A percentile compares a stretch with the other conserved stretches of the same genome.
These are phyloP conservation scores for Xylariaceae sp. DNA, from an alignment of 2,329 filamentous ascomycete species.

Conservation along the genomic window DNA sequence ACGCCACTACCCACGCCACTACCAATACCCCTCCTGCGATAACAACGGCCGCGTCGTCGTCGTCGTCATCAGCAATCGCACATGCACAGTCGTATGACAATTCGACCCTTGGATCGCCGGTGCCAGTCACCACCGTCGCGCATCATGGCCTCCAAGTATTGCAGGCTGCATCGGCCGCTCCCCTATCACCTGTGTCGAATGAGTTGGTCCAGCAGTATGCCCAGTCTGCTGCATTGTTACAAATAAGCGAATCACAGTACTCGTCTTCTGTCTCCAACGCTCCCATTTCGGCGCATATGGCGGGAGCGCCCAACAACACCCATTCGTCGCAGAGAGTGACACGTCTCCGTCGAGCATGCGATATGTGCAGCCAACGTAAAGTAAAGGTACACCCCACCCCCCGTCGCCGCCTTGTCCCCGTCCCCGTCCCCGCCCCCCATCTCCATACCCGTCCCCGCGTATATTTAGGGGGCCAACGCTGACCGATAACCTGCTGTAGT, in stretches of 20 bases:
- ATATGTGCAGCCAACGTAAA: constrained; percentile 57
- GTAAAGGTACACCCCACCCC: constrained; percentile 41
- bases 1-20: too few relatives aligned
- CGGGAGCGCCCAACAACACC: not conserved
- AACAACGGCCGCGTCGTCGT: not conserved
- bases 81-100: constrained; percentile 17
- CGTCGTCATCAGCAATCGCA: not conserved
- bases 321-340: constrained; percentile 41
- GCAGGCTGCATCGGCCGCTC: constrained; percentile 28
- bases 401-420: not conserved
- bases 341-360: constrained; percentile 52
- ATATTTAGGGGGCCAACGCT: not conserved
- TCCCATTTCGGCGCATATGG: constrained; percentile 4
- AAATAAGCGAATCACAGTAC: constrained; percentile 27
- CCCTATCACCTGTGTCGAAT: constrained; percentile 16
- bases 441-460: not conserved
- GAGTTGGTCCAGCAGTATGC: constrained; percentile 31
- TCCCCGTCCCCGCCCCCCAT: not conserved
- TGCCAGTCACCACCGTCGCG: constrained; percentile 23
- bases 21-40: not conserved
- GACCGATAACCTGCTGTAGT: constrained; percentile 28
- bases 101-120: constrained; percentile 12
- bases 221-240: constrained; percentile 30
- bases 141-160: constrained; percentile 30
- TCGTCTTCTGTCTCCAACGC: constrained; percentile 12